Conservation (phyloP, 495 filamentous ascomycete species). For the Hypoxylon crocopeplum region DNA sequence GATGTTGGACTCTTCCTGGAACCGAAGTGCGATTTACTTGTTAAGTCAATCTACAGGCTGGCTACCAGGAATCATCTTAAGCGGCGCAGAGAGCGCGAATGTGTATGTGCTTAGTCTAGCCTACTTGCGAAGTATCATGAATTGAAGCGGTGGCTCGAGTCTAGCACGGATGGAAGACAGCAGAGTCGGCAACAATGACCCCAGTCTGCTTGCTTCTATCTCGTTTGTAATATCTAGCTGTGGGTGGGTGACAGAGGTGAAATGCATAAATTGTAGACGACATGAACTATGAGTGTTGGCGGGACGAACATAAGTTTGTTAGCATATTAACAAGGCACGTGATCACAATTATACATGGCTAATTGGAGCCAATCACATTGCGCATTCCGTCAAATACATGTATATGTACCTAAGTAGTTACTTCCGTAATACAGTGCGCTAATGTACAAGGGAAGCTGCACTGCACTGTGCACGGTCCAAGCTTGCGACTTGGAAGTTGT, state of each 20-base stretch:
- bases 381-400: too few species aligned
- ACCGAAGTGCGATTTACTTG: slow-evolving; percentile 20
- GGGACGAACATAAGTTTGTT: too few species aligned
- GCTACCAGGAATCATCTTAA: slow-evolving; percentile 27
- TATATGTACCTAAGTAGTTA: too few species aligned
- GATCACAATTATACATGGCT: too few species aligned
- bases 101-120: slow-evolving; percentile 20
- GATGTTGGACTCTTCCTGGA: not conserved
- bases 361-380: too few species aligned
- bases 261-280: not conserved
- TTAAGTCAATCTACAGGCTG: slow-evolving; percentile 30
- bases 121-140: slow-evolving; percentile 18
- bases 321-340: slow-evolving; percentile 3
- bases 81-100: not conserved
- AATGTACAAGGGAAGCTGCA: too few species aligned
- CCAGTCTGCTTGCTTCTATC: slow-evolving; percentile 9
- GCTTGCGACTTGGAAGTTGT: too few species aligned
- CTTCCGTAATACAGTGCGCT: too few species aligned
- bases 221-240: slow-evolving; percentile 25
- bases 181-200: not conserved
- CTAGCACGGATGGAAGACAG: slow-evolving; percentile 6
- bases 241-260: slow-evolving; percentile 5
- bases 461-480: too few species aligned
- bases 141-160: slow-evolving; percentile 8
- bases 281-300: too few species aligned